Evolutionary conservation across 495 filamentous ascomycete genomes (phyloP), one percentile per base, ranked within the genome.

Genomic region (Pyrenula massariospora): DNA sequence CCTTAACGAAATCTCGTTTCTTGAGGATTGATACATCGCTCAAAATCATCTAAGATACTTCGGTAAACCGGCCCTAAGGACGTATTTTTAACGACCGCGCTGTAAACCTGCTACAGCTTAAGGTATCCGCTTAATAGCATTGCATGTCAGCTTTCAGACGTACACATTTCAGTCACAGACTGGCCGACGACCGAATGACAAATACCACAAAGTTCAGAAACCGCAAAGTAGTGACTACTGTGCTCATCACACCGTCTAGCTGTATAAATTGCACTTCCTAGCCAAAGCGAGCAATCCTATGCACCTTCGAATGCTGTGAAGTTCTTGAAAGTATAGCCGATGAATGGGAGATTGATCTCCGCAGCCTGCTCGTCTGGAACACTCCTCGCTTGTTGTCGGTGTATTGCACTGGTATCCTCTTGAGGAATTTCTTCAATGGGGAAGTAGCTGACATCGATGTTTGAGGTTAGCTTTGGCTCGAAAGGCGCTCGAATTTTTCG

Each of bases 321-420:
- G 57, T 93, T 86, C 77, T 96, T 97, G 77, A 95, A 98, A 20
- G 93, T 98, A 68, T 98, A 98, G 22, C 93, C 93, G 63, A 97
- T 95, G 68, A 98, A 98, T 1, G 93, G 93, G 65, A 97, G 69
- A 68, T 84, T 91, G 83, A 97, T 89, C 77, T 96, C 94, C 12
- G 84, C 82, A 54, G 79, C 78, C 59, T 85, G 74, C 22, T 84
- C 80, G 1, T 84, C 81, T 12, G 78, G 80, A 66, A 78, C 73
- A 25, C 76, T 75, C 57, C 77, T 72, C 68, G 82, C 80, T 75
- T 89, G 79, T 68, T 82, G 79, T 71, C 79, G 70, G 73, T 94
- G 66, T 70, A 76, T 76, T 25, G 83, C 82, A 49, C 74, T 86
- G 53, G 86, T 91, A 65, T 96, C 91, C 25, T 85, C 88, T 74